phyloP scores from a whole-genome alignment of 768 basidiomycete genomes.

The Suillus plorans region DNA sequence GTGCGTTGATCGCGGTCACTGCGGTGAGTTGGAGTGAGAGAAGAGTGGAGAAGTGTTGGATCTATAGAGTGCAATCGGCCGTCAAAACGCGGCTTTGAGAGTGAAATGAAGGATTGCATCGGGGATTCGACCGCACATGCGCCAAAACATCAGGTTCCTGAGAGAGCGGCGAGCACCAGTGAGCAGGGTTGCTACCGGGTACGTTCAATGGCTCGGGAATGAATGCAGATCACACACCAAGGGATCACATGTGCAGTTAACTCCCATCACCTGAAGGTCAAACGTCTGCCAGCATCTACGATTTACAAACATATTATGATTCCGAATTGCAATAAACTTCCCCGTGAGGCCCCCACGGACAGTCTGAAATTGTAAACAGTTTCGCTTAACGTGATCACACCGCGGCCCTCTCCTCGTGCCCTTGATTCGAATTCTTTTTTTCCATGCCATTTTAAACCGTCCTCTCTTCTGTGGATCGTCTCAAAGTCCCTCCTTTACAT shows the following conservation, averaged over 20 bases:
- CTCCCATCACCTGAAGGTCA: conserved; percentile 5
- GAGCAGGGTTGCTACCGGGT: conserved; percentile 4
- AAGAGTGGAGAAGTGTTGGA: conserved; percentile 20
- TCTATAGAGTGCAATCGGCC: conserved; percentile 7
- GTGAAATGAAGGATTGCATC: conserved; percentile 14
- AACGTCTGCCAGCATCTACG: conserved; percentile 5
- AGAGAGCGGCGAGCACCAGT: conserved; percentile 27
- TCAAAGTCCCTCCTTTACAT: conserved; percentile 19
- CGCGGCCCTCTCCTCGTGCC: conserved; percentile 61
- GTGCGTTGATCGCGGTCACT: conserved; percentile 39
- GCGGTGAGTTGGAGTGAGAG: conserved; percentile 41
- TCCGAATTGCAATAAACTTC: conserved; percentile 12
- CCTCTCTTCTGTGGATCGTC: conserved; percentile 18
- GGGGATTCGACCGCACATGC: background rate
- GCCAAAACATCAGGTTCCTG: conserved; percentile 22
- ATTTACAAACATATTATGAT: conserved; percentile 10
- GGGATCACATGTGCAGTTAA: background rate
- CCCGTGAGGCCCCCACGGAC: conserved; percentile 23
- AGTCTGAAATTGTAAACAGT: conserved; percentile 36
- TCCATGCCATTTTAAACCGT: conserved; percentile 59
- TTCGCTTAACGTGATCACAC: conserved; percentile 40
- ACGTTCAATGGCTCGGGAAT: conserved; percentile 25
- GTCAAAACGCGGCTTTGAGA: conserved; percentile 15
- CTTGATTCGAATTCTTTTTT: conserved; percentile 65
- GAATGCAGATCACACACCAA: conserved; percentile 30